These are phyloP conservation scores for Phytophthora meadii DNA, from an alignment of 352 stramenopile species.

Conservation along the genomic window DNA sequence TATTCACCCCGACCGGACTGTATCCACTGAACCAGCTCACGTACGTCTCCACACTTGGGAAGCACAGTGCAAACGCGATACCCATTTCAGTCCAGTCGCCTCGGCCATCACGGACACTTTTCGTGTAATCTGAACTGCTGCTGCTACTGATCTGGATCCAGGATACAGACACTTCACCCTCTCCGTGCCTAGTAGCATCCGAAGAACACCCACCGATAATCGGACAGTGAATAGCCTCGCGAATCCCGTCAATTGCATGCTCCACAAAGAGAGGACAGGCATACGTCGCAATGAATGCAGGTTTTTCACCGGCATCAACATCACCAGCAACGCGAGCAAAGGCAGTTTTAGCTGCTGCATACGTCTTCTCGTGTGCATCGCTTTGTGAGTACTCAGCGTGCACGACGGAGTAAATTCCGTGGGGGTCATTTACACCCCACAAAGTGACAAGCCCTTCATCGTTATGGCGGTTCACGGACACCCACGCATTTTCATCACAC, in stretches of 20 bases:
- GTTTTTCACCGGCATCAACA: conserved; percentile 73
- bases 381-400: conserved; percentile 84
- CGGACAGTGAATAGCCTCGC: conserved; percentile 77
- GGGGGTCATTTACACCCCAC: conserved; percentile 87
- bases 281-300: conserved; percentile 83
- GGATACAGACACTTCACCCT: conserved; percentile 70
- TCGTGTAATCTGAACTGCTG: conserved; percentile 81
- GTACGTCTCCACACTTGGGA: conserved; percentile 86
- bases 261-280: conserved; percentile 85
- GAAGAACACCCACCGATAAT: conserved; percentile 88
- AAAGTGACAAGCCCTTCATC: conserved; percentile 83
- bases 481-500: conserved; percentile 89
- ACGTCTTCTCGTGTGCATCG: conserved; percentile 81
- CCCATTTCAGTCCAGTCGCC: conserved; percentile 87
- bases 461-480: conserved; percentile 88
- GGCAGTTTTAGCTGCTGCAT: conserved; percentile 72
- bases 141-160: conserved; percentile 91
- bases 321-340: conserved; percentile 59
- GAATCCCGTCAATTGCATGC: conserved; percentile 83
- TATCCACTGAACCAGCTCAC: conserved; percentile 91
- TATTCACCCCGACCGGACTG: conserved; percentile 74
- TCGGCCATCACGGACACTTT: conserved; percentile 70
- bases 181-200: conserved; percentile 73
- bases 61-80: conserved; percentile 83
- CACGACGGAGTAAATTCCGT: conserved; percentile 84